Percentiles rank a stretch among this genome's conserved stretches.
Evolutionary conservation across 768 basidiomycete species (phyloP).

Genomic region (Leucosporidium creatinivorum): DNA sequence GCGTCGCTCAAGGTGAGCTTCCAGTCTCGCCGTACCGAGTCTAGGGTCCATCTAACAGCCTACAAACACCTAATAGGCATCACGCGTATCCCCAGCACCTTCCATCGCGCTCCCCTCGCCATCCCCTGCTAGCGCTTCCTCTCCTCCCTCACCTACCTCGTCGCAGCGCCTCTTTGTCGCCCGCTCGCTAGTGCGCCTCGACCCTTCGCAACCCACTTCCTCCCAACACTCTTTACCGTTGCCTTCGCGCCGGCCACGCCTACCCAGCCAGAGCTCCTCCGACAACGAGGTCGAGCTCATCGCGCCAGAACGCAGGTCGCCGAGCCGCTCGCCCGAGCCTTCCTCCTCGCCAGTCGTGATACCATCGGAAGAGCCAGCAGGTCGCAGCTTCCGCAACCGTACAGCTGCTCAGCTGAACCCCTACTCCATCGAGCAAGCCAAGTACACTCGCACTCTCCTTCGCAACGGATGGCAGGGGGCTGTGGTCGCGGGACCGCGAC

Average conservation of each 20-base stretch:
- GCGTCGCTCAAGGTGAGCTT: not conserved
- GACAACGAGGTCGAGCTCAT: not conserved
- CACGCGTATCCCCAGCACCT: not conserved
- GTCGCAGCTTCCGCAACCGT: conserved; percentile 27
- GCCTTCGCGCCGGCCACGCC: not conserved
- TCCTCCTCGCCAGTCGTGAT: not conserved
- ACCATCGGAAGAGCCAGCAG: not conserved
- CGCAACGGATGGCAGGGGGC: conserved; percentile 33
- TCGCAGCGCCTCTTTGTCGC: not conserved
- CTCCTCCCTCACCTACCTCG: not conserved
- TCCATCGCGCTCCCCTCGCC: not conserved
- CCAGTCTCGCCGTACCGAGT: not conserved
- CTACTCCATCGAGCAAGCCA: conserved; percentile 27
- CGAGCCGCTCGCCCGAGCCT: not conserved
- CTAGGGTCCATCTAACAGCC: not conserved
- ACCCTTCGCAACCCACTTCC: not conserved
- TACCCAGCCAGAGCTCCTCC: not conserved
- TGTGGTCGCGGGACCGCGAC: conserved; percentile 15
- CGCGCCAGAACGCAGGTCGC: not conserved
- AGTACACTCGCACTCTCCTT: conserved; percentile 20
- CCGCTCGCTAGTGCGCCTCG: not conserved
- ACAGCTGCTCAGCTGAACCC: conserved; percentile 31
- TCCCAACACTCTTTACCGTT: not conserved
- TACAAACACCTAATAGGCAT: not conserved
- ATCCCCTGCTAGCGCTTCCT: not conserved